Evolutionary conservation across 2,329 filamentous ascomycete genomes (phyloP).

Genomic region (Cladosporium sp.): DNA sequence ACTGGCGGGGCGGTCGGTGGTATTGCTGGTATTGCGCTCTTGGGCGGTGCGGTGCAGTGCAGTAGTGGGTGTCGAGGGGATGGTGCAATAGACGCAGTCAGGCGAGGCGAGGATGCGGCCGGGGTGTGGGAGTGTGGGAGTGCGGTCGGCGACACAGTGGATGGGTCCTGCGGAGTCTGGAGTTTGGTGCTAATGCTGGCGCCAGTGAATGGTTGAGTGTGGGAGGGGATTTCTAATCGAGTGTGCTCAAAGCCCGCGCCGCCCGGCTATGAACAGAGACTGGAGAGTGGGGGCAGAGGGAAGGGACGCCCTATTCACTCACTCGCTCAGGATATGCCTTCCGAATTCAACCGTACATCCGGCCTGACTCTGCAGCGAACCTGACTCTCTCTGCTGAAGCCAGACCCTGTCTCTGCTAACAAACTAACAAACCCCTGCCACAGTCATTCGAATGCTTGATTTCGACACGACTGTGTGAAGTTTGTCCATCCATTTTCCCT

Average conservation of each 20-base stretch:
- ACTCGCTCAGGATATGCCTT: not conserved
- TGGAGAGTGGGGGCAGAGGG: not conserved
- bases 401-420: not conserved
- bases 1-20: not conserved
- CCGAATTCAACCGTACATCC: not conserved
- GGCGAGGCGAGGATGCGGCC: not conserved
- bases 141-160: not conserved
- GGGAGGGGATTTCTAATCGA: not conserved
- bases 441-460: not conserved
- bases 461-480: not conserved
- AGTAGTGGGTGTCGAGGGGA: not conserved
- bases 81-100: conserved; percentile 4
- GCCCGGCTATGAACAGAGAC: not conserved
- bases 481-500: not conserved
- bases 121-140: not conserved
- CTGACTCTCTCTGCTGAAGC: not conserved
- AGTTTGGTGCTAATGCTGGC: conserved; percentile 1
- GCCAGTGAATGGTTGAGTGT: not conserved
- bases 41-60: not conserved
- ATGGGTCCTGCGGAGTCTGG: conserved; percentile 11
- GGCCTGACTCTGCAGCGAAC: not conserved
- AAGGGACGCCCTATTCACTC: not conserved
- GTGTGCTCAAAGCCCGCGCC: not conserved
- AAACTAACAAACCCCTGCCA: not conserved
- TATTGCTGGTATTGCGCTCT: not conserved